Evolutionary conservation across 345 rosid genomes (phyloP).

Genomic region (Moringa oleifera): DNA sequence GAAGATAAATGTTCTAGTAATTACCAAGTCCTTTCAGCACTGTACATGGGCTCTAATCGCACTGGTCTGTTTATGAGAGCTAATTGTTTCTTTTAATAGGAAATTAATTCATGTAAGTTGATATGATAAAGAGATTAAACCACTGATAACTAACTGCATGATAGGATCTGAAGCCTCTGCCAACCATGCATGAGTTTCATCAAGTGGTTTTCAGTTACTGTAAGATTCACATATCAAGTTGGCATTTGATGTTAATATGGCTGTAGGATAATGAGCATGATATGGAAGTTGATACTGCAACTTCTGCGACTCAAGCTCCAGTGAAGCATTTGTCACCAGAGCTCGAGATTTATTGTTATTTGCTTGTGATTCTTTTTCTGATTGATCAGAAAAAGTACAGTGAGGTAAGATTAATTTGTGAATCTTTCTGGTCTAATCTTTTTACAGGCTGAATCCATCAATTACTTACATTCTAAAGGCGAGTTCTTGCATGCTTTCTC

Average conservation of each 20-base stretch:
- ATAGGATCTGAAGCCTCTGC: too few relatives aligned
- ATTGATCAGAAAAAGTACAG: constrained; percentile 69
- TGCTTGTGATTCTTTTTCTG: constrained; percentile 68
- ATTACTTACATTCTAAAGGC: background rate
- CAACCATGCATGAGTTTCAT: too few relatives aligned
- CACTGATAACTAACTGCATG: too few relatives aligned
- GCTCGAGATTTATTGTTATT: constrained; percentile 66
- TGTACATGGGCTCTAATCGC: too few relatives aligned
- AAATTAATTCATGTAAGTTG: too few relatives aligned
- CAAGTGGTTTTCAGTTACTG: background rate
- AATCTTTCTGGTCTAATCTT: background rate
- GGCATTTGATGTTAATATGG: background rate
- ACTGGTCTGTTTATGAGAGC: too few relatives aligned
- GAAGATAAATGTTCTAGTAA: background rate
- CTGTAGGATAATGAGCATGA: constrained; percentile 66
- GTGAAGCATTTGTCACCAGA: constrained; percentile 58
- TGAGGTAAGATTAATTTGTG: constrained; percentile 36
- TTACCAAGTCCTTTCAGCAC: too few relatives aligned
- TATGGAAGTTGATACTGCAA: constrained; percentile 86
- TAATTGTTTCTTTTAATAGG: too few relatives aligned
- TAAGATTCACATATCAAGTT: too few relatives aligned
- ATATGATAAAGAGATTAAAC: too few relatives aligned
- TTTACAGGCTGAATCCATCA: constrained; percentile 1
- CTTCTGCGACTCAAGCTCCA: constrained; percentile 44
- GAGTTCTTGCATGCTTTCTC: constrained; percentile 8